Conservation (phyloP, 2,329 filamentous ascomycete species). For the Fusarium piperis region DNA sequence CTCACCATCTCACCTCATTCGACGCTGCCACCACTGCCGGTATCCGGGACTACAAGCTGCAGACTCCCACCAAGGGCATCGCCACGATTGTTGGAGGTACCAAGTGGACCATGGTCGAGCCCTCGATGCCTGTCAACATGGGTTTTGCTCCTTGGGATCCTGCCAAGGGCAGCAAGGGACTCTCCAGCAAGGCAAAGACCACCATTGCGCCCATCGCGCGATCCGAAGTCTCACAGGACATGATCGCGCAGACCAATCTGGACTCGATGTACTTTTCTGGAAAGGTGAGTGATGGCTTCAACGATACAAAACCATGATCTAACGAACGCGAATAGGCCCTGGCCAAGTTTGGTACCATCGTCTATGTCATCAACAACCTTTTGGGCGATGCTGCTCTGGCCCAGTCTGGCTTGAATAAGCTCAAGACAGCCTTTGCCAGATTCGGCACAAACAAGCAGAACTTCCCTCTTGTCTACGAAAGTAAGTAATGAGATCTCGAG, state of each 20-base stretch:
- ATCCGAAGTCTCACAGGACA: constrained; percentile 80
- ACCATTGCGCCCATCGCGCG: constrained; percentile 70
- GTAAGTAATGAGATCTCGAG: constrained; percentile 49
- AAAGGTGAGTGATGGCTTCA: constrained; percentile 63
- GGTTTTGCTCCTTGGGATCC: constrained; percentile 83
- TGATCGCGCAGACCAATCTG: constrained; percentile 75
- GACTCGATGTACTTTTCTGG: constrained; percentile 95
- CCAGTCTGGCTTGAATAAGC: constrained; percentile 64
- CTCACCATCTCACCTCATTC: constrained; percentile 85
- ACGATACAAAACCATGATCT: background rate
- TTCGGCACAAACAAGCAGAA: constrained; percentile 76
- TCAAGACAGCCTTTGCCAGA: constrained; percentile 73
- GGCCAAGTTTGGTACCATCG: constrained; percentile 77
- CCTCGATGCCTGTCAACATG: constrained; percentile 76
- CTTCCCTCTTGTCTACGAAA: constrained; percentile 72
- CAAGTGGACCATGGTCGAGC: constrained; percentile 81
- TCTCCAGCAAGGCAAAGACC: constrained; percentile 66
- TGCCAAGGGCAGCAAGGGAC: constrained; percentile 54
- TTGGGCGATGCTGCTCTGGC: constrained; percentile 67
- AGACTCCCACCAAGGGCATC: constrained; percentile 86
- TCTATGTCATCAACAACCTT: constrained; percentile 73
- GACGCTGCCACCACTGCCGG: constrained; percentile 63
- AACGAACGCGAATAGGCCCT: constrained; percentile 60
- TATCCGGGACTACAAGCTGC: constrained; percentile 68
- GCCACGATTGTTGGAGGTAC: constrained; percentile 77